These are phyloP conservation scores for Trichosporon inkin DNA, from an alignment of 1,284 basidiomycete genomes.

Conservation along the genomic window DNA sequence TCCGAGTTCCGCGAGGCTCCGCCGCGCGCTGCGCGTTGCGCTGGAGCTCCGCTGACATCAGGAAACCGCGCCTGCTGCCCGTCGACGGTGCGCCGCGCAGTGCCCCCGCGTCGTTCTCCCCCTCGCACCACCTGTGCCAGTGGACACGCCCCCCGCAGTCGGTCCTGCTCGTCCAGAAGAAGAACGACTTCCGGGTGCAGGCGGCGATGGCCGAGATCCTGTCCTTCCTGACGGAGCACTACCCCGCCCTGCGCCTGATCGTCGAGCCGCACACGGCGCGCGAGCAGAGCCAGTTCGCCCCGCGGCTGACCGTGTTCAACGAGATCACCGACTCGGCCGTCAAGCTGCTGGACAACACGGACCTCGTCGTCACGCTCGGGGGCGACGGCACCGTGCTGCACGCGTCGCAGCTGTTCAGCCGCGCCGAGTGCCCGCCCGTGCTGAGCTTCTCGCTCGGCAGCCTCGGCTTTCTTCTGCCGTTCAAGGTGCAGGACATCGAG, in stretches of 20 bases:
- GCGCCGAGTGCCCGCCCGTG: constrained; percentile 84
- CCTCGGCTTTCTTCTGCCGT: constrained; percentile 87
- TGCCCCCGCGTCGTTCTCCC: background rate
- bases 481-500: constrained; percentile 58
- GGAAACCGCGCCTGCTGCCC: constrained; percentile 16
- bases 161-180: constrained; percentile 55
- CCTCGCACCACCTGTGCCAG: constrained; percentile 23
- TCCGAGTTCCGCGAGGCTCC: too few species aligned
- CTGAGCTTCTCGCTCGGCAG: constrained; percentile 95
- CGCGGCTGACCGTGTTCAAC: constrained; percentile 21
- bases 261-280: constrained; percentile 43
- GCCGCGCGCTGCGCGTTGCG: too few species aligned
- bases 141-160: constrained; percentile 44
- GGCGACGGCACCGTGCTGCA: constrained; percentile 95
- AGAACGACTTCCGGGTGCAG: constrained; percentile 49
- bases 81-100: background rate
- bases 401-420: constrained; percentile 83
- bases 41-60: constrained; percentile 14
- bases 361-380: constrained; percentile 85
- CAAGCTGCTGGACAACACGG: constrained; percentile 51
- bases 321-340: background rate
- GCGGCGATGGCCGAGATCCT: constrained; percentile 51
- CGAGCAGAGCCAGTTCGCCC: constrained; percentile 37
- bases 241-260: constrained; percentile 35
- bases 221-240: constrained; percentile 33